Percentiles rank a stretch among this genome's conserved stretches.
These are phyloP conservation scores for Carex littledalei DNA, from an alignment of 176 grass and related monocot genomes.

Conservation along the genomic window DNA sequence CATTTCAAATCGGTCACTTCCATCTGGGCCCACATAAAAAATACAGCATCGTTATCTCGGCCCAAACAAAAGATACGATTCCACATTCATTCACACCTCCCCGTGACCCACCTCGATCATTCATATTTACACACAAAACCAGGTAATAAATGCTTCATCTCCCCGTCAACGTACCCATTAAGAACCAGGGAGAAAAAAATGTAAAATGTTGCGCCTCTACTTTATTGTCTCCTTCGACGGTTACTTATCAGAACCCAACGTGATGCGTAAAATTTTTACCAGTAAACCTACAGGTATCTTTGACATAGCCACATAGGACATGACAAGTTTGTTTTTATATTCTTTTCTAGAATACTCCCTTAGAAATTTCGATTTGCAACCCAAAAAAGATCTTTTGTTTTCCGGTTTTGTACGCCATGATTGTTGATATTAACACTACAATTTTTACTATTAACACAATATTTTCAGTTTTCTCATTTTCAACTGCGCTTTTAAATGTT, in stretches of 20 bases:
- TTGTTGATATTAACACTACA: no score
- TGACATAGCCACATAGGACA: not conserved
- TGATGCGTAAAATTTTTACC: not conserved
- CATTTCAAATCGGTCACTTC: slow-evolving; percentile 19
- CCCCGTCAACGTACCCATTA: not conserved
- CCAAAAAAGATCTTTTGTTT: no score
- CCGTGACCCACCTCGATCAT: not conserved
- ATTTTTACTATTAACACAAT: no score
- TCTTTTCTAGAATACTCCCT: no score
- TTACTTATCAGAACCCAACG: not conserved
- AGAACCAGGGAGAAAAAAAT: not conserved
- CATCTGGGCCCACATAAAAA: not conserved
- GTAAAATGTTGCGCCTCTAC: not conserved
- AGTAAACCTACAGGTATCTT: not conserved
- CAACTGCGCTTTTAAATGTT: no score
- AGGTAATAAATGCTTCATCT: not conserved
- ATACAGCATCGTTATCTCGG: not conserved
- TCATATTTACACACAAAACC: not conserved
- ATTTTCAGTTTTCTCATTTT: no score
- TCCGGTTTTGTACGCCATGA: no score
- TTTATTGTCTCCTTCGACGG: slow-evolving; percentile 8
- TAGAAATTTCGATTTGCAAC: no score
- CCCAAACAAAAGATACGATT: slow-evolving; percentile 15
- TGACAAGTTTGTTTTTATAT: not conserved
- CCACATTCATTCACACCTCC: not conserved